Base-by-base conservation (phyloP, 2,329 filamentous ascomycete species). In the Xylariaceae sp. region DNA sequence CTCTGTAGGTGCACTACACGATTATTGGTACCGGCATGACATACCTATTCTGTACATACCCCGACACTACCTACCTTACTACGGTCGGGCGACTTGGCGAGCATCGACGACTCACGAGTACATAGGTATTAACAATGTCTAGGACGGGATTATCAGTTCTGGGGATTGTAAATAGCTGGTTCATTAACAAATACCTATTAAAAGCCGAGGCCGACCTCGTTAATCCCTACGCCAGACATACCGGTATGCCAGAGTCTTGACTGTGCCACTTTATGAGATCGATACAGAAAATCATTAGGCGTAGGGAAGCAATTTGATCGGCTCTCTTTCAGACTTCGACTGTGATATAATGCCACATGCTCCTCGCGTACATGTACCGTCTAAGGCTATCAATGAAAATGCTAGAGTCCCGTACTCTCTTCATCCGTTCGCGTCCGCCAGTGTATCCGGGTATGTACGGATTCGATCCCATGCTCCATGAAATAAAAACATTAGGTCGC, bases 371-470 rank as follows among this genome's bases (percentile, higher is more conserved):
- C 16, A 34, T 45, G 37, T 32, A 19, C 42, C 52, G 32, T 52
- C 43, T 56, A 51, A 40, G 50, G 48, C 39, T 32, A 42, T 47
- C 15, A 41, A 44, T 45, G 41, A 48, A 46, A 42, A 36, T 29
- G 13, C 22, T 32, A 41, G 45, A 51, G 39, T 43, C 36, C 36
- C n/a, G 34, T 9, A 36, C 19, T 42, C 40, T 43, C 39, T 44
- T 32, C 42, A 15, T 37, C 32, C 21, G 39, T 36, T 43, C 29
- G 36, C 40, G 41, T 49, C n/a, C 46, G 29, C 39, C 50, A 10
- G 46, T 47, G 26, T 55, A 46, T 52, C 42, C 12, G 26, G 22
- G 12, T 42, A 43, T 30, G 53, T 45, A 30, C 39, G 19, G 29
- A 46, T 30, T 49, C 32, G 32, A 37, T 19, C 21, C 39, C 47